Conservation (phyloP, 108 stramenopile genomes). For the Pseudonitzschia multiseries region DNA sequence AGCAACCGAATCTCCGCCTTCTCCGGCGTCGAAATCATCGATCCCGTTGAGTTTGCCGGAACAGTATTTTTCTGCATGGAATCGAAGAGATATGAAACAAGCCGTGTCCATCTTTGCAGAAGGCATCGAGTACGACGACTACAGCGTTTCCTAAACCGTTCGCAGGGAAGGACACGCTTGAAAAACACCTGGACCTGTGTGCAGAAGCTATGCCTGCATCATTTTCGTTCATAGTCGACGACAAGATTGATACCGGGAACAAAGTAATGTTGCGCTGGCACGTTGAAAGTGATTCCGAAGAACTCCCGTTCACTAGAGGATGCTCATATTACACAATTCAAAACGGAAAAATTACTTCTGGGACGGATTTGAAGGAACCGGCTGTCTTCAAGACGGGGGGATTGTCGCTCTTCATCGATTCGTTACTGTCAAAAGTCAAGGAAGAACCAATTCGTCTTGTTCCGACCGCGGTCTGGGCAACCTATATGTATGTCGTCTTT, state of each 20-base stretch:
- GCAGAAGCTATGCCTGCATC: conserved; percentile 55
- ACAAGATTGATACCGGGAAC: conserved; percentile 33
- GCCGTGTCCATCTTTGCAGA: conserved; percentile 57
- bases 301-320: conserved; percentile 72
- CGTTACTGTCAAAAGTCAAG: conserved; percentile 50
- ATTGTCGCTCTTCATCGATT: conserved; percentile 32
- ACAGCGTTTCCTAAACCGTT: conserved; percentile 54
- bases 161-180: conserved; percentile 43
- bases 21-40: not conserved
- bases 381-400: conserved; percentile 65
- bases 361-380: conserved; percentile 76
- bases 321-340: conserved; percentile 64
- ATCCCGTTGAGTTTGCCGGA: conserved; percentile 30
- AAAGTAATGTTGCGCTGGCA: conserved; percentile 61
- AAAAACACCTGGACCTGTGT: conserved; percentile 50
- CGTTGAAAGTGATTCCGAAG: conserved; percentile 66
- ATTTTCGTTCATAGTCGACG: conserved; percentile 72
- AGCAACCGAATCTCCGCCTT: too few relatives aligned
- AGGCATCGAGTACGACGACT: conserved; percentile 69
- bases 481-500: conserved; percentile 80
- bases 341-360: conserved; percentile 43
- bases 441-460: conserved; percentile 67
- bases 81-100: conserved; percentile 63
- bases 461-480: conserved; percentile 56
- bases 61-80: conserved; percentile 77